phyloP scores from a whole-genome alignment of 176 grass and related monocot genomes.

The Hsuehochloa calcarea region DNA sequence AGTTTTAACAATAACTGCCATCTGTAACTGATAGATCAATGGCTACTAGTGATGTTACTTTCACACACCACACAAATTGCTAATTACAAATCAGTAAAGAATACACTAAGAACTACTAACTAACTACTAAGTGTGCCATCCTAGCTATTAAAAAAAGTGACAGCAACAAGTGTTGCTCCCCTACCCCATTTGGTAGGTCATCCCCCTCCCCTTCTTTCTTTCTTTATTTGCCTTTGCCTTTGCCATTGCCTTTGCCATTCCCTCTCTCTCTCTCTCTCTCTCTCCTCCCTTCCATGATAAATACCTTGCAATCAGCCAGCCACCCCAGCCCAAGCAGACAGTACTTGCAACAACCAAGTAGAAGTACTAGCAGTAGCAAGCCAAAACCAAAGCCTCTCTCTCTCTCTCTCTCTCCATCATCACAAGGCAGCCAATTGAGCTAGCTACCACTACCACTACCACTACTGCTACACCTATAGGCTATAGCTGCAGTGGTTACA shows the following conservation, averaged over 20 bases:
- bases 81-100: neutral
- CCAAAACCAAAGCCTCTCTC: neutral
- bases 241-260: neutral
- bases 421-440: too few relatives aligned
- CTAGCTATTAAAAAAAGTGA: conserved; percentile 23
- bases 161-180: conserved; percentile 38
- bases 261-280: neutral
- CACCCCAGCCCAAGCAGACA: neutral
- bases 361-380: neutral
- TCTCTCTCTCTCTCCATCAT: neutral
- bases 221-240: conserved; percentile 1
- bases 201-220: neutral
- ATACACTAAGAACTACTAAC: neutral
- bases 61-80: conserved; percentile 7
- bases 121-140: neutral
- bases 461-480: too few relatives aligned
- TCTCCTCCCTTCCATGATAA: conserved; percentile 30
- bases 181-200: conserved; percentile 39
- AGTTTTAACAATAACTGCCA: conserved; percentile 12
- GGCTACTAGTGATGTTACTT: conserved; percentile 29
- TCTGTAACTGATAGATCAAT: neutral
- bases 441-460: too few relatives aligned
- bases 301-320: conserved; percentile 40
- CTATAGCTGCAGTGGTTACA: neutral
- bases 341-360: conserved; percentile 24